Percentiles rank a stretch among this genome's conserved stretches.
phyloP scores from a whole-genome alignment of 2,329 filamentous ascomycete genomes.

The Lasiodiplodia theobromae region DNA sequence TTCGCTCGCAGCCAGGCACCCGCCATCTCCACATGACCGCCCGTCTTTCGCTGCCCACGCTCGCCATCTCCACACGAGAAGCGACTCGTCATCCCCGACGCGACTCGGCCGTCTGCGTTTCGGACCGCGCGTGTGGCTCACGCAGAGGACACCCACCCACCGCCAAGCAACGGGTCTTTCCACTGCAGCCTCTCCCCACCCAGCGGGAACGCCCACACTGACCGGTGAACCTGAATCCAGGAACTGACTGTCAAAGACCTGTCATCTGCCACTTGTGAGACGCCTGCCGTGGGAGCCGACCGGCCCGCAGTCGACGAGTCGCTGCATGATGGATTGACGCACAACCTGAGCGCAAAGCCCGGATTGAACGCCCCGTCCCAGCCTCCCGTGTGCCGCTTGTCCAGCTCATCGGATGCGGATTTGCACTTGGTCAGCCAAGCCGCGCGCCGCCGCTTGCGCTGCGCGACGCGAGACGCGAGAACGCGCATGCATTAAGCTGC shows the following conservation, averaged over 20 bases:
- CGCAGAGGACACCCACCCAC: not conserved
- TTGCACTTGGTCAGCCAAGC: constrained; percentile 7
- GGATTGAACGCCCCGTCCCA: not conserved
- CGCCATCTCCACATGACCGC: constrained; percentile 3
- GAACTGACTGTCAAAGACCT: constrained; percentile 1
- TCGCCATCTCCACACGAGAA: not conserved
- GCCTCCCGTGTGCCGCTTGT: not conserved
- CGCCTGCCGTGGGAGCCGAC: constrained; percentile 18
- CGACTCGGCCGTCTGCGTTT: constrained; percentile 11
- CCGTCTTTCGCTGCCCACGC: constrained; percentile 16
- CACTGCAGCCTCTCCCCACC: constrained; percentile 17
- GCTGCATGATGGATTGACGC: constrained; percentile 13
- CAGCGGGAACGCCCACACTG: constrained; percentile 1
- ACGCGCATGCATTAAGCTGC: constrained; percentile 9
- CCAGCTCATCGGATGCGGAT: constrained; percentile 1
- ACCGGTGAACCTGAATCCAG: constrained; percentile 24
- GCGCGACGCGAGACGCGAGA: not conserved
- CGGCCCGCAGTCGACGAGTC: constrained; percentile 1
- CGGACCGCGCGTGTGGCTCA: constrained; percentile 10
- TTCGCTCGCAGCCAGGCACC: constrained; percentile 12
- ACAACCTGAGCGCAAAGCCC: not conserved
- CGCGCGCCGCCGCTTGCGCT: constrained; percentile 1
- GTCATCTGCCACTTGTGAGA: constrained; percentile 11
- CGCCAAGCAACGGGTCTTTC: constrained; percentile 21
- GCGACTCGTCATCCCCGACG: constrained; percentile 15